These are phyloP conservation scores for Pythium aristosporum DNA, from an alignment of 352 stramenopile species.

Conservation along the genomic window DNA sequence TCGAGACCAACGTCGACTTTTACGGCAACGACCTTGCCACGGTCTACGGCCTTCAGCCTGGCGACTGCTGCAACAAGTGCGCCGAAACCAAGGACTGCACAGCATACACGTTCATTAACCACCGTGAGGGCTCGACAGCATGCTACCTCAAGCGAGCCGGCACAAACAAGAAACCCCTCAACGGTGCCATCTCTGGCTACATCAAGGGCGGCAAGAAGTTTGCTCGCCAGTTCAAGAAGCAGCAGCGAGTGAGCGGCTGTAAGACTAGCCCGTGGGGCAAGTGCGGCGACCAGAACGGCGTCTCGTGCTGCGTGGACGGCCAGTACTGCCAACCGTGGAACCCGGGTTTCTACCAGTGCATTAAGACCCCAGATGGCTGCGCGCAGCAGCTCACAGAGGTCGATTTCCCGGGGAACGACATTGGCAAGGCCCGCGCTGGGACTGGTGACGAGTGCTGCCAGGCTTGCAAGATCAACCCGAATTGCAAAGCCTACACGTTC, in stretches of 20 bases:
- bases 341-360: slow-evolving; percentile 54
- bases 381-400: slow-evolving; percentile 34
- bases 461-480: slow-evolving; percentile 32
- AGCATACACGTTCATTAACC: slow-evolving; percentile 42
- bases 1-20: slow-evolving; percentile 41
- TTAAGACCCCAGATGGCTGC: slow-evolving; percentile 29
- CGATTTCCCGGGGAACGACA: slow-evolving; percentile 50
- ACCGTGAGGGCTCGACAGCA: slow-evolving; percentile 1
- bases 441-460: slow-evolving; percentile 44
- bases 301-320: neutral
- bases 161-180: neutral
- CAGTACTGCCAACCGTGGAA: slow-evolving; percentile 41
- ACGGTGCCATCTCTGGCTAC: slow-evolving; percentile 13
- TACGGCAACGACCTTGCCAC: slow-evolving; percentile 39
- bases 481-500: slow-evolving; percentile 60
- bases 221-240: slow-evolving; percentile 1
- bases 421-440: slow-evolving; percentile 39
- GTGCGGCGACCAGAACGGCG: slow-evolving; percentile 7
- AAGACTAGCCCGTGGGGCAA: slow-evolving; percentile 6
- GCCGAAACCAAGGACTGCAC: slow-evolving; percentile 31
- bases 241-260: neutral
- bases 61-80: slow-evolving; percentile 31
- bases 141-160: slow-evolving; percentile 13
- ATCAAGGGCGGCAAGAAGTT: slow-evolving; percentile 13
- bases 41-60: slow-evolving; percentile 36